These are phyloP conservation scores for Inosperma sp. DNA, from an alignment of 768 basidiomycete species.

Conservation along the genomic window DNA sequence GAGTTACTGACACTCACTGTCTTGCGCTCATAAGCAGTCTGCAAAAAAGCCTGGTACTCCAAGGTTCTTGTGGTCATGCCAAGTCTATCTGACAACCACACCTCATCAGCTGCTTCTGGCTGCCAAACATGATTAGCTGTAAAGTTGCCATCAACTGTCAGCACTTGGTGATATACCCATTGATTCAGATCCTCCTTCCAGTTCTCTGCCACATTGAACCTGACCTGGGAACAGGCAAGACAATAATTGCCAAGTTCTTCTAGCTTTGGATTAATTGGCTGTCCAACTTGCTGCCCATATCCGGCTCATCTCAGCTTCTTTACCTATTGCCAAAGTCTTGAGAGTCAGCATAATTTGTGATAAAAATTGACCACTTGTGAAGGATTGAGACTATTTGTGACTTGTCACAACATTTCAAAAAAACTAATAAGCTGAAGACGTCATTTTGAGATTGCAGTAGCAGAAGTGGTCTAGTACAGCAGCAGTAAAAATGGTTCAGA, in stretches of 20 bases:
- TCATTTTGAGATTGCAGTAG: slow-evolving; percentile 14
- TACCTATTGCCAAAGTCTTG: slow-evolving; percentile 11
- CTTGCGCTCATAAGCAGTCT: slow-evolving; percentile 5
- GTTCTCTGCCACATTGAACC: neutral
- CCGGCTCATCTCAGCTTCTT: slow-evolving; percentile 11
- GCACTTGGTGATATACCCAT: neutral
- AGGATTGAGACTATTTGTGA: slow-evolving; percentile 8
- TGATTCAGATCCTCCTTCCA: slow-evolving; percentile 1
- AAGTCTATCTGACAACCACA: slow-evolving; percentile 16
- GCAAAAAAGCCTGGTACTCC: slow-evolving; percentile 12
- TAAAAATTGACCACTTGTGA: slow-evolving; percentile 12
- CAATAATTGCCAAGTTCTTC: neutral
- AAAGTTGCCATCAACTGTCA: slow-evolving; percentile 12
- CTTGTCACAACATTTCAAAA: slow-evolving; percentile 9
- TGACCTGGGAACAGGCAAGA: neutral
- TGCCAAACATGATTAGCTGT: slow-evolving; percentile 13
- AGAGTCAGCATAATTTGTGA: slow-evolving; percentile 13
- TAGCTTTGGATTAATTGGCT: neutral
- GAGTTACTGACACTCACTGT: slow-evolving; percentile 12
- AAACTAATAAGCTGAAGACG: slow-evolving; percentile 17
- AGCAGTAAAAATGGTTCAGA: slow-evolving; percentile 13
- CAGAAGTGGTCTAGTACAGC: slow-evolving; percentile 12
- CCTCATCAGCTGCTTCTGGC: slow-evolving; percentile 9
- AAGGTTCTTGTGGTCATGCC: slow-evolving; percentile 13
- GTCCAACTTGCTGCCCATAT: neutral